Base-by-base conservation (phyloP, 129 eudicot species). In the Centella asiatica region DNA sequence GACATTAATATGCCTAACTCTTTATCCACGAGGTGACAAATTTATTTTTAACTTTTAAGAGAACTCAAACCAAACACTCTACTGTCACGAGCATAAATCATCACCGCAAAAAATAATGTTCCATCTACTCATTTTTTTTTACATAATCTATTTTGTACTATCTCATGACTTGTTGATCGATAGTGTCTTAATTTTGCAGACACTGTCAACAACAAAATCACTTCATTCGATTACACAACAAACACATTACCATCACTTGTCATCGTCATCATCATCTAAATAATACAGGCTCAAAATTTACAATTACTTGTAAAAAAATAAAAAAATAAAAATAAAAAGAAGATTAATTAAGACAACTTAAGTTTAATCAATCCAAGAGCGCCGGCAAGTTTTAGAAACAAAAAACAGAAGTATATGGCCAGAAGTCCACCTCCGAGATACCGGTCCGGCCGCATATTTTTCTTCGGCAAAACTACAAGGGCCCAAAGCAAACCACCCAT, bases 401-500 rank as follows among this genome's bases (percentile, higher is more conserved):
- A 44, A 44, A 87, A 87, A 58, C 87, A 83, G 3, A 65, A 75
- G 66, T 87, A 87, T 39, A 87, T 80, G 36, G 72, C 80, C 77
- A 87, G 68, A 11, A 87, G 78, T 3, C 95, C 95, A 12, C 71
- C 72, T 36, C 95, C 95, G 9, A 87, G 69, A 3, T 56, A 69
- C 15, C 77, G 74, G 64, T 83, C 85, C 5, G 75, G 74, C 39
- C 66, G 68, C 95, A 87, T 87, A 24, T 66, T 68, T 33, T 74
- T 83, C 67, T 73, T 83, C 0, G 82, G 81, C 81, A 87, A 65
- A 24, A 87, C 59, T 60, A 83, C 87, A n/a, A 83, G 83, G 31
- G 95, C 87, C 90, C 90, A 87, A 44, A 87, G 85, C 66, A 87
- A 53, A 2, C 83, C 87, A 6, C 62, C 61, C 68, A 80, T 83